Conservation (phyloP, 2,329 filamentous ascomycete genomes). For the Cryphonectria naterciae region DNA sequence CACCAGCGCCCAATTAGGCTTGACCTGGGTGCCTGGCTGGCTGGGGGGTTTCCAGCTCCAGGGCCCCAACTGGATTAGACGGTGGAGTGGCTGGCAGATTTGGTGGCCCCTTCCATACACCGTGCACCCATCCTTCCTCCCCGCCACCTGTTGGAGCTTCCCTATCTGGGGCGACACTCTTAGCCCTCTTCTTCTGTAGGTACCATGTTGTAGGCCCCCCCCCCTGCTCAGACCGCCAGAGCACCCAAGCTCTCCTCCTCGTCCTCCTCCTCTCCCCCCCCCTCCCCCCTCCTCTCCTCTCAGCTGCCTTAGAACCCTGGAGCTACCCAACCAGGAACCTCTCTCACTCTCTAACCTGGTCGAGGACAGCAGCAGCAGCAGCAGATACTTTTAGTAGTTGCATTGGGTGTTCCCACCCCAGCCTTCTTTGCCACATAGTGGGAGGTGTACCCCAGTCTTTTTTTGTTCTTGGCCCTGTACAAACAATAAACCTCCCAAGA, state of each 20-base stretch:
- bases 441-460: constrained; percentile 18
- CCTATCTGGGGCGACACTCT: not conserved
- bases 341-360: not conserved
- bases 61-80: not conserved
- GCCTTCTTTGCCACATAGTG: constrained; percentile 25
- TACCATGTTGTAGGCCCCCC: not conserved
- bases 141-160: not conserved
- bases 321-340: constrained; percentile 7
- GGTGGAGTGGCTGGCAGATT: not conserved
- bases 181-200: not conserved
- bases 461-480: not conserved
- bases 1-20: constrained; percentile 1
- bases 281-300: not conserved
- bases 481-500: constrained; percentile 11
- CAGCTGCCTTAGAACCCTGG: not conserved
- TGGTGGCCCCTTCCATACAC: not conserved
- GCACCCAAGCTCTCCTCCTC: constrained; percentile 20
- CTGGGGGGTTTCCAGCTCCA: not conserved
- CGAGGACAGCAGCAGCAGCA: not conserved
- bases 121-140: not conserved
- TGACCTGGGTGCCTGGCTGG: not conserved
- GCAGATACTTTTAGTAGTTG: not conserved
- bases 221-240: constrained; percentile 18
- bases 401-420: constrained; percentile 22
- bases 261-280: no score